Evolutionary conservation across 176 grass and related monocot species (phyloP), one percentile per base, ranked within the genome.

Genomic region (Cenchrus purpureus): DNA sequence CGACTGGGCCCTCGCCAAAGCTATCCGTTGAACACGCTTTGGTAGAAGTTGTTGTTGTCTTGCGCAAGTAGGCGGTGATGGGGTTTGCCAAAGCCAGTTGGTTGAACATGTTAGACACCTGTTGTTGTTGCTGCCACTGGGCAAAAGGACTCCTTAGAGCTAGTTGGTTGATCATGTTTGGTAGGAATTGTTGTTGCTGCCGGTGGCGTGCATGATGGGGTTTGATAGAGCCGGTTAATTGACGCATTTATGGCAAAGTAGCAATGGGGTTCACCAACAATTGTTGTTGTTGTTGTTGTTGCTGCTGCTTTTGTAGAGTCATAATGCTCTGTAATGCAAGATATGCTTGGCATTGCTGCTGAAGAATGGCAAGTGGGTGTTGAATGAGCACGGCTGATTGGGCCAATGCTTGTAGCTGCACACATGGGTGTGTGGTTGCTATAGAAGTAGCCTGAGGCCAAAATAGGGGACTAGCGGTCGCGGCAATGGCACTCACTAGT

Each of bases 281-380:
- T 40, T 40, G 2, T 40, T 40, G 37, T 40, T 40, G 31, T 32
- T 32, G 37, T 40, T 40, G 37, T 40, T 40, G 37, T 40, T 40
- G 12, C 29, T 29, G 63, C 4, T 65, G 63, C 4, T 66, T 12
- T 3, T 65, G 62, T 14, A 48, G 34, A 1, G n/a, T 15, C 40
- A 34, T 48, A 44, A 82, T 82, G 68, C 68, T 43, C 43, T 61
- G 80, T 31, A 13, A 2, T 12, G 61, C 10, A 13, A 72, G 42
- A 43, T 49, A 54, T 56, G 60, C 60, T 25, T 28, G 59, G 72
- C 80, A 73, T 53, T 62, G 42, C 55, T 83, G 68, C 9, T 11
- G 0, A 16, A 83, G 55, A 16, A 74, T 63, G 19, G 28, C 44
- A 64, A 78, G 20, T 20, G 62, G 51, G 28, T 69, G 64, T 7